phyloP scores from a whole-genome alignment of 1,139 yeast genomes.

The Hansenula sp. region DNA sequence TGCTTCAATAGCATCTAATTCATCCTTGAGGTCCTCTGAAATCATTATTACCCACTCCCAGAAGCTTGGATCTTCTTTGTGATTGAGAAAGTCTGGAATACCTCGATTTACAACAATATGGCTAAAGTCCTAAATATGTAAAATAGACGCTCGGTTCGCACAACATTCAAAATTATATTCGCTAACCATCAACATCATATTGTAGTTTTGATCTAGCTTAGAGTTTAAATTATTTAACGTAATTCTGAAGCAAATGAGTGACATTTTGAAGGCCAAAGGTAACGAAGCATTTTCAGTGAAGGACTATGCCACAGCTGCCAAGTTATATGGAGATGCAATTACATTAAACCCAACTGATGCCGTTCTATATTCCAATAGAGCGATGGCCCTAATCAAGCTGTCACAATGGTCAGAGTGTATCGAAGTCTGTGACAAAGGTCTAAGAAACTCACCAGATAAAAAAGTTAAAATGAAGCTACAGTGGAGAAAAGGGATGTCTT shows the following conservation, averaged over 20 bases:
- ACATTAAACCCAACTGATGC: conserved; percentile 53
- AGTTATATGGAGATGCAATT: conserved; percentile 64
- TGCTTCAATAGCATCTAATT: conserved; percentile 79
- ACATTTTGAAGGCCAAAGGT: conserved; percentile 43
- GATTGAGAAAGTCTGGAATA: background rate
- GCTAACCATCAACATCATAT: no score
- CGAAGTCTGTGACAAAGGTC: conserved; percentile 56
- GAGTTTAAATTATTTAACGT: no score
- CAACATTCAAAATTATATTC: no score
- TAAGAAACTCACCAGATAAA: conserved; percentile 26
- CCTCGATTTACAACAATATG: background rate
- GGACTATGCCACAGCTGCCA: conserved; percentile 54
- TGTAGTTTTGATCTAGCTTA: background rate
- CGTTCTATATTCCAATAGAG: conserved; percentile 72
- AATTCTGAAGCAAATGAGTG: conserved; percentile 15
- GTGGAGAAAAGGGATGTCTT: conserved; percentile 55
- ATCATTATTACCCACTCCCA: conserved; percentile 11
- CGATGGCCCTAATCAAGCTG: conserved; percentile 65
- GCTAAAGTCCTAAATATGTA: background rate
- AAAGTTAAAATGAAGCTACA: conserved; percentile 45
- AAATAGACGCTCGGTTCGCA: no score
- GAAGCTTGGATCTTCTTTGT: conserved; percentile 9
- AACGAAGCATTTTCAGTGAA: conserved; percentile 59
- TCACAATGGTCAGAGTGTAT: conserved; percentile 54
- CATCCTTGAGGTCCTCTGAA: conserved; percentile 64